Evolutionary conservation across 805 yeast genomes (phyloP).

Genomic region (Myxozyma vanderwaltii): DNA sequence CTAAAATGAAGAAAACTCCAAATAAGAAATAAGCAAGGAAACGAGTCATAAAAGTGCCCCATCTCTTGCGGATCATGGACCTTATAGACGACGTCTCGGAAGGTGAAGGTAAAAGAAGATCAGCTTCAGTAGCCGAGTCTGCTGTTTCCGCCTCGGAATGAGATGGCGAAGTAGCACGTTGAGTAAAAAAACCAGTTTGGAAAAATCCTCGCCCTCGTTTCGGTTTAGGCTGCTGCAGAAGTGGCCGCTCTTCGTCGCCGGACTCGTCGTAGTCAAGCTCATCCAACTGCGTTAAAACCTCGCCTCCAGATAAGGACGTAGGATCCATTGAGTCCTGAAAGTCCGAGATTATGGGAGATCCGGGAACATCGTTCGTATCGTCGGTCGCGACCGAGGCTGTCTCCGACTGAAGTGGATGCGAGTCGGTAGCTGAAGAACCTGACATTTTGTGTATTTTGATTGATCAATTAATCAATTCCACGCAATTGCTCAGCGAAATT

Average conservation of each 20-base stretch:
- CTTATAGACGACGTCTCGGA: constrained; percentile 24
- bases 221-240: constrained; percentile 25
- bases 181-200: constrained; percentile 8
- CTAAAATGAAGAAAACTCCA: constrained; percentile 55
- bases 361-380: constrained; percentile 19
- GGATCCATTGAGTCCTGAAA: constrained; percentile 16
- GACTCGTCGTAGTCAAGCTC: constrained; percentile 33
- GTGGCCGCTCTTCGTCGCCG: constrained; percentile 20
- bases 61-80: constrained; percentile 14
- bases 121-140: constrained; percentile 29
- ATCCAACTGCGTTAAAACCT: constrained; percentile 9
- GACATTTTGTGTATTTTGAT: constrained; percentile 5
- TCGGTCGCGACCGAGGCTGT: constrained; percentile 14
- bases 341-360: constrained; percentile 27
- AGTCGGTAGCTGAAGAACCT: constrained; percentile 7
- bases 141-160: constrained; percentile 8
- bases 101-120: constrained; percentile 32
- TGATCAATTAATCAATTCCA: neutral
- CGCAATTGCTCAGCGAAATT: no score
- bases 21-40: constrained; percentile 52
- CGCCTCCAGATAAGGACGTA: neutral
- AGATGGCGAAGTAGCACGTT: constrained; percentile 4
- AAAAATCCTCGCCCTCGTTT: constrained; percentile 19
- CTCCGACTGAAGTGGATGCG: constrained; percentile 24
- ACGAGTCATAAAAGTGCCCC: constrained; percentile 37